Evolutionary conservation across 352 stramenopile species (phyloP), one percentile per base, ranked within the genome.

Genomic region (Phytophthora brassicae): DNA sequence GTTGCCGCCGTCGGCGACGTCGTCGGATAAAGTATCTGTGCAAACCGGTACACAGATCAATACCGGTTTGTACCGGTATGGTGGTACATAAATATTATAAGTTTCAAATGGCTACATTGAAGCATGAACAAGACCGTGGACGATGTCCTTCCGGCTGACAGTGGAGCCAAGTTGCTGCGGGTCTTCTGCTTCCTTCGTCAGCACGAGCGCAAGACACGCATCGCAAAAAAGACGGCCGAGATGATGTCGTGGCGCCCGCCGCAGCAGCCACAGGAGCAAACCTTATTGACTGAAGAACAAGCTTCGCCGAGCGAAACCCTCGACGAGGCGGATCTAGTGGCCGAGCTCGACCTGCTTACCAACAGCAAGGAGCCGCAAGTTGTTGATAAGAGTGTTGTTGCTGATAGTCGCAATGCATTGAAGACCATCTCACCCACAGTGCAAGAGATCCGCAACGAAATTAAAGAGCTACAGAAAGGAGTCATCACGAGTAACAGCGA

Each of bases 181-280:
- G 61, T 81, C 14, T 88, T 90, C 39, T 76, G 66, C 53, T 77
- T 80, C 33, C 57, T 87, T 13, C 72, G 79, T 6, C 79, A 88
- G 60, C 75, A 87, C 47, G 77, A 86, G 22, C 68, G 75, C 33
- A 88, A 87, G 71, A 38, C 77, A 14, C 72, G 58, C 20, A 64
- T 77, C 6, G 57, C 65, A 31, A 72, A 49, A 43, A 79, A 75
- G 60, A 56, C 54, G 17, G 56, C 66, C 43, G 68, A 76, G 55
- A 41, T 80, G 44, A 72, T 72, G 33, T 47, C 68, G 26, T 67
- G 70, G 49, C 47, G 48, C 8, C 55, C 36, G 38, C 35, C 26
- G 26, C 26, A 4, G 26, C 26, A 31, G 26, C 26, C 28, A 20
- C 53, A 51, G 24, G 53, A 57, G 36, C 14, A 17, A 31, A 17